Conservation (phyloP, 2,329 filamentous ascomycete species). For the Dissoconium aciculare region DNA sequence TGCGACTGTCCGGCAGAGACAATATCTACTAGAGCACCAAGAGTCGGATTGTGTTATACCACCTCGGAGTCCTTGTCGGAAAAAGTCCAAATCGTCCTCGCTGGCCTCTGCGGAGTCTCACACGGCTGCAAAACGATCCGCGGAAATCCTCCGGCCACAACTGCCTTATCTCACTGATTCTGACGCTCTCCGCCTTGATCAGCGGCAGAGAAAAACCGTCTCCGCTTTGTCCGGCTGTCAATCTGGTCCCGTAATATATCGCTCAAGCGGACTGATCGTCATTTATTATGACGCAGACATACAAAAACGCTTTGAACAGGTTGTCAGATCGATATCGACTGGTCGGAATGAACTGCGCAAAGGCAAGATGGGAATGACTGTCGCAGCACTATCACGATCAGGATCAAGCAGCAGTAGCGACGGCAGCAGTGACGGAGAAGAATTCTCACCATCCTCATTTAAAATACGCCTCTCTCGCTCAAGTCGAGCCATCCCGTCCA, state of each 20-base stretch:
- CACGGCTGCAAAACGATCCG: slow-evolving; percentile 4
- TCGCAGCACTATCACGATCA: slow-evolving; percentile 34
- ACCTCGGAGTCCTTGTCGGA: slow-evolving; percentile 1
- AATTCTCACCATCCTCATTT: slow-evolving; percentile 17
- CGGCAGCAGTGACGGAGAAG: slow-evolving; percentile 23
- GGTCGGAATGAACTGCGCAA: slow-evolving; percentile 75
- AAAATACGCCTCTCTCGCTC: slow-evolving; percentile 5
- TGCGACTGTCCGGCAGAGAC: slow-evolving; percentile 16
- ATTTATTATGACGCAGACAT: slow-evolving; percentile 88
- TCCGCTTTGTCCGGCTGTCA: slow-evolving; percentile 27
- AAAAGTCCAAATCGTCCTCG: slow-evolving; percentile 14
- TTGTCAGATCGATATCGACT: slow-evolving; percentile 68
- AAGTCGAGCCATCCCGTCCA: background rate
- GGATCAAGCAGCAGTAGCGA: slow-evolving; percentile 22
- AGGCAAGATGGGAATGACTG: slow-evolving; percentile 68
- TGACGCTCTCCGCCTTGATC: slow-evolving; percentile 18
- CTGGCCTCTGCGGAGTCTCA: too few relatives aligned
- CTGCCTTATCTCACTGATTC: slow-evolving; percentile 17
- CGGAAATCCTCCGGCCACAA: slow-evolving; percentile 10
- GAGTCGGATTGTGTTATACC: slow-evolving; percentile 6
- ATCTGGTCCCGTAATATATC: slow-evolving; percentile 41
- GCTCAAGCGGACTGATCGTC: slow-evolving; percentile 60
- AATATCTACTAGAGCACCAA: slow-evolving; percentile 15
- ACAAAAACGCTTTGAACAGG: slow-evolving; percentile 64
- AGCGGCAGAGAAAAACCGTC: slow-evolving; percentile 30